A percentile compares a stretch with the other conserved stretches of the same genome.
phyloP scores from a whole-genome alignment of 2,329 filamentous ascomycete species.

The Pseudocercospora macadamiae region DNA sequence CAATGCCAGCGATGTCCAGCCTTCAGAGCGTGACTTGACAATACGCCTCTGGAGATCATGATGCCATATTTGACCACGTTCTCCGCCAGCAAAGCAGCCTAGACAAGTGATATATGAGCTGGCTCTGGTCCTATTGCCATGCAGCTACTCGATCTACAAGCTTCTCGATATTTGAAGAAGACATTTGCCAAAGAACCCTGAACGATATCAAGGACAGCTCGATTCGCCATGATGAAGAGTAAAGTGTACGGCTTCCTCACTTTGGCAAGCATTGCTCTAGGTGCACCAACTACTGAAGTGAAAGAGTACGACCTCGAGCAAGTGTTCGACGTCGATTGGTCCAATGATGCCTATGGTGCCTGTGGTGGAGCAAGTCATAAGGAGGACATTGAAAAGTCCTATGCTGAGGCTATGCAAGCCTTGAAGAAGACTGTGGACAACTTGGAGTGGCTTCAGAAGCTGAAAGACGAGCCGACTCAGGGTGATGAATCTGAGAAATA shows the following conservation, averaged over 20 bases:
- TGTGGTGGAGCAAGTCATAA: not conserved
- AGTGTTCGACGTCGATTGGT: slow-evolving; percentile 8
- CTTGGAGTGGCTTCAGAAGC: not conserved
- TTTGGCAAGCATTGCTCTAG: not conserved
- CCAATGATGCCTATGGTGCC: not conserved
- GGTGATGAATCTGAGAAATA: not conserved
- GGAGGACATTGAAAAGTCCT: not conserved
- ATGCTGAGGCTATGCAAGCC: not conserved
- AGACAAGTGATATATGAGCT: no score
- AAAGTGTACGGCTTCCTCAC: no score
- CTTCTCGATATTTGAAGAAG: no score
- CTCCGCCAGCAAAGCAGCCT: not conserved
- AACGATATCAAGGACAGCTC: no score
- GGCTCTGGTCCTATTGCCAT: no score
- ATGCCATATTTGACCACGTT: not conserved
- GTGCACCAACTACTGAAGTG: no score
- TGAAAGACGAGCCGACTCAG: not conserved
- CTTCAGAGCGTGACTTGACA: not conserved
- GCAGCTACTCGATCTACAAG: no score
- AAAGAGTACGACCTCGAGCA: no score
- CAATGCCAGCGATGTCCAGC: not conserved
- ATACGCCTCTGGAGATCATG: not conserved
- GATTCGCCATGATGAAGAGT: no score
- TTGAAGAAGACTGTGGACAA: not conserved
- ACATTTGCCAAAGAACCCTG: no score